phyloP scores from a whole-genome alignment of 2,329 filamentous ascomycete genomes.

The Epichloe aotearoae region DNA sequence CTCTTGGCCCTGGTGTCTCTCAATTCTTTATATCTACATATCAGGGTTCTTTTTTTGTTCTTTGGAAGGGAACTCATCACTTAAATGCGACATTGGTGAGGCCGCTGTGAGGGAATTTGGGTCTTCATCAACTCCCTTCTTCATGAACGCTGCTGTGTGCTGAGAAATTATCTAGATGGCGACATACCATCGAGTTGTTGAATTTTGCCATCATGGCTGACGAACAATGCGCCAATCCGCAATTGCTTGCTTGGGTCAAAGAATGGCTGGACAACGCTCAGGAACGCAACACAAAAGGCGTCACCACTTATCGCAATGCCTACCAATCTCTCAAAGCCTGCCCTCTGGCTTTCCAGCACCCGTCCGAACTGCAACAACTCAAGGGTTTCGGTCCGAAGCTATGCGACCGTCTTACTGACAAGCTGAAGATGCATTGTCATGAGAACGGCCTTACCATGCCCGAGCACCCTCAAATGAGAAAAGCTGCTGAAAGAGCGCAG shows the following conservation, averaged over 20 bases:
- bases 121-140: background rate
- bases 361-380: slow-evolving; percentile 58
- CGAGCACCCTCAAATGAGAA: slow-evolving; percentile 35
- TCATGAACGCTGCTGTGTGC: background rate
- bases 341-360: slow-evolving; percentile 57
- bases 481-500: slow-evolving; percentile 18
- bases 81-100: too few relatives aligned
- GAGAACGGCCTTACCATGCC: slow-evolving; percentile 58
- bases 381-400: slow-evolving; percentile 61
- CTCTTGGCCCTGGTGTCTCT: background rate
- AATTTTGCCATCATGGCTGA: slow-evolving; percentile 8
- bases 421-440: slow-evolving; percentile 45
- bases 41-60: background rate
- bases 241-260: slow-evolving; percentile 60
- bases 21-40: too few relatives aligned
- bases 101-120: too few relatives aligned
- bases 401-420: slow-evolving; percentile 53
- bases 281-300: slow-evolving; percentile 56
- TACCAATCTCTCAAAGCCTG: slow-evolving; percentile 67
- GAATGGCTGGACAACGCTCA: slow-evolving; percentile 62
- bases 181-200: background rate
- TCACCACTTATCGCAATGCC: slow-evolving; percentile 60
- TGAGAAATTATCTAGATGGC: background rate
- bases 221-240: slow-evolving; percentile 49
- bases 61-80: background rate